Conservation (phyloP, 306 rosid species). For the Comarum palustre region DNA sequence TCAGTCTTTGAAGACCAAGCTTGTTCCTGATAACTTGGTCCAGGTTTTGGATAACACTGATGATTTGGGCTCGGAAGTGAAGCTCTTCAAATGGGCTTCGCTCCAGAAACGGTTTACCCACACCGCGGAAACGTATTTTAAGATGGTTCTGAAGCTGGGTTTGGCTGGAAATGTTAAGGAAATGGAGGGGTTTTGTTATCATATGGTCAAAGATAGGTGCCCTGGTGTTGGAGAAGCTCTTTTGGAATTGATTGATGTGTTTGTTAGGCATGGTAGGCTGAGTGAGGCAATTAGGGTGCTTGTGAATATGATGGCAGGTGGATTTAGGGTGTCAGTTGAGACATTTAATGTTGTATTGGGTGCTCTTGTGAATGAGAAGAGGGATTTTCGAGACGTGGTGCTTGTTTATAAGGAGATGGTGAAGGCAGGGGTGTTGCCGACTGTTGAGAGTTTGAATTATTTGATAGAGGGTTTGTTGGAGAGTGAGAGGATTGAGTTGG, state of each 20-base stretch:
- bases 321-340: conserved; percentile 48
- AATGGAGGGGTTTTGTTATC: conserved; percentile 54
- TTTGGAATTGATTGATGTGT: conserved; percentile 40
- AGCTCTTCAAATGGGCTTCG: conserved; percentile 79
- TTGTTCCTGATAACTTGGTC: conserved; percentile 53
- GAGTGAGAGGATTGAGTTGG: conserved; percentile 45
- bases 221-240: conserved; percentile 61
- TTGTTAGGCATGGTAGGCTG: conserved; percentile 46
- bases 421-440: conserved; percentile 62
- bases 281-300: conserved; percentile 63
- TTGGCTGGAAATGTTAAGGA: conserved; percentile 59
- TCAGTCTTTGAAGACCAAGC: conserved; percentile 48
- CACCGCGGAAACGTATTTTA: conserved; percentile 51
- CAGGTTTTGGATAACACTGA: conserved; percentile 50
- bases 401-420: conserved; percentile 90
- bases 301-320: conserved; percentile 48
- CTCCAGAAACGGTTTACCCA: conserved; percentile 57
- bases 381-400: conserved; percentile 52
- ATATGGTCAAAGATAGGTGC: conserved; percentile 53
- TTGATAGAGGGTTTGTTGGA: conserved; percentile 61
- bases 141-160: conserved; percentile 66
- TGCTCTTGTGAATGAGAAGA: conserved; percentile 49
- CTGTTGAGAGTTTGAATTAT: conserved; percentile 60
- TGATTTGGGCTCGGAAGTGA: conserved; percentile 60
- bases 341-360: conserved; percentile 57